Evolutionary conservation across 495 filamentous ascomycete species (phyloP), one percentile per base, ranked within the genome.

Genomic region (Aspergillus olivimuriae): DNA sequence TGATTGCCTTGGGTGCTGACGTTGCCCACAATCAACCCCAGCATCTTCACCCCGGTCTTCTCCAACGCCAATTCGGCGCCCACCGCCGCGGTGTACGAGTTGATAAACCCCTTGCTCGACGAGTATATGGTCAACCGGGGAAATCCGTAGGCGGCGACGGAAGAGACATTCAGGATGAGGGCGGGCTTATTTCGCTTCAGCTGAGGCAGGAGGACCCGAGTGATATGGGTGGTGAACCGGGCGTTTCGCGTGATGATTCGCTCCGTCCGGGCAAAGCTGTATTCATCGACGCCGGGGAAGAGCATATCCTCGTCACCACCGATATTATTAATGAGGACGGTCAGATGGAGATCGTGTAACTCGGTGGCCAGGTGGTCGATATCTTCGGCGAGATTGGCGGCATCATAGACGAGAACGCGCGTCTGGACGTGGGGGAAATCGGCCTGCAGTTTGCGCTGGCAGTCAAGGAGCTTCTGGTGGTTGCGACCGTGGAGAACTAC

Each of bases 401-500:
- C 35, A 23, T 38, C 35, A 19, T 11, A 38, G 6, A 22, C 17
- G 12, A 38, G 20, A 11, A n/a, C 21, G 35, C 35, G 35, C 17
- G 20, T 38, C 6, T 7, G n/a, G 6, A 17, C 17, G 1, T 22
- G 35, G 11, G 35, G 35, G 18, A 38, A 38, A 2, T 7, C 17
- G 2, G 4, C 7, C 1, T 2, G 35, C 7, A 38, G 35, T 23
- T 23, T 3, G 35, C 17, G 6, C 11, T 6, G 7, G 17, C 17
- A 12, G 2, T 22, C 6, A 4, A 20, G 17, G 18, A 38, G 19
- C 18, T 23, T 20, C 16, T 18, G 1, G 35, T n/a, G 36, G 41
- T 73, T 77, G 20, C 76, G 69, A 12, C 77, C 78, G 53, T 81
- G 76, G 6, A 82, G 44, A 4, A 79, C 57, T 12, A 81, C 69